These are phyloP conservation scores for Haplographium delicatum DNA, from an alignment of 495 filamentous ascomycete genomes.

Conservation along the genomic window DNA sequence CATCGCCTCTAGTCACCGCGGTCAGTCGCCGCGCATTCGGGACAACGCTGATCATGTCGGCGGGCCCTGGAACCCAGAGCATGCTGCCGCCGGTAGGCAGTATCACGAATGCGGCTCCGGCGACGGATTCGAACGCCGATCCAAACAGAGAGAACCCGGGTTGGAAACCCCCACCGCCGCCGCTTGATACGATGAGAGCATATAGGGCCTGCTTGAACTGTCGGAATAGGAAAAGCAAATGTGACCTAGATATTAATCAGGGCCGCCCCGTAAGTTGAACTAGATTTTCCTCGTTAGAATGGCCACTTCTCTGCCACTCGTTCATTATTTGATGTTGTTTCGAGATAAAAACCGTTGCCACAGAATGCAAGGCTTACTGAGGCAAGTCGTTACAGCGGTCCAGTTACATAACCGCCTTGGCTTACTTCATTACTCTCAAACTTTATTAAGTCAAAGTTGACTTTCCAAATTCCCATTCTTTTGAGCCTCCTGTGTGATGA, in stretches of 20 bases:
- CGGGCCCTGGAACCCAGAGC: neutral
- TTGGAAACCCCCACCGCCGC: slow-evolving; percentile 7
- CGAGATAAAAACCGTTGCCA: too few relatives aligned
- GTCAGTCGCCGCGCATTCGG: slow-evolving; percentile 2
- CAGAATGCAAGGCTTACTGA: too few relatives aligned
- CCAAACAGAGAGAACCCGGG: neutral
- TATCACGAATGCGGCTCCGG: neutral
- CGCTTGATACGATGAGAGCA: slow-evolving; percentile 43
- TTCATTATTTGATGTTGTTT: too few relatives aligned
- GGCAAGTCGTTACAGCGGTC: too few relatives aligned
- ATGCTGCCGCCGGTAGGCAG: slow-evolving; percentile 14
- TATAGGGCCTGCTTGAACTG: slow-evolving; percentile 60
- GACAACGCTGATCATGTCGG: neutral
- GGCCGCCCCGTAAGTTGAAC: slow-evolving; percentile 25
- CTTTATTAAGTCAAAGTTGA: too few relatives aligned
- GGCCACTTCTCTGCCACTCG: too few relatives aligned
- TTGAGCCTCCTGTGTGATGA: too few relatives aligned
- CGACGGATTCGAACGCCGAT: neutral
- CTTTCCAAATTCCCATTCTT: too few relatives aligned
- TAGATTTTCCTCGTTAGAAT: too few relatives aligned
- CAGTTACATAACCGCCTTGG: too few relatives aligned
- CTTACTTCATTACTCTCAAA: too few relatives aligned
- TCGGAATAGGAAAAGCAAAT: slow-evolving; percentile 57
- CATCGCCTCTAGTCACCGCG: neutral
- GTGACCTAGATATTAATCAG: slow-evolving; percentile 50